These are phyloP conservation scores for Lolium multiflorum DNA, from an alignment of 176 grass and related monocot genomes.

Conservation along the genomic window DNA sequence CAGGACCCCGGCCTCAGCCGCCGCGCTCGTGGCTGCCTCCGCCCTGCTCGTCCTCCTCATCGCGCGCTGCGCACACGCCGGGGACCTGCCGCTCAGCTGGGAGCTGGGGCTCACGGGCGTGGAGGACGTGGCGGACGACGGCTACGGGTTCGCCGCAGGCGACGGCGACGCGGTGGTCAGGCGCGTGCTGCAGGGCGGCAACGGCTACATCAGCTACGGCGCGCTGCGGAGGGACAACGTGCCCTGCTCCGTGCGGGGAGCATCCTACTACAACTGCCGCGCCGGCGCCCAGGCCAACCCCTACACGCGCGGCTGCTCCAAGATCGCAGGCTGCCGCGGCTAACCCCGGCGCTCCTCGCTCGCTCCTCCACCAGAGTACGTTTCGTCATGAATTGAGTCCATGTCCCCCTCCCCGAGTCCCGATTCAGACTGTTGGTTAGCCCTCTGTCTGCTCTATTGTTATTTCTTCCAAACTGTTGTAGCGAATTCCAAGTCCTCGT, in stretches of 20 bases:
- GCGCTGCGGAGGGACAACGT: slow-evolving; percentile 53
- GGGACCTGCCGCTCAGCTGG: slow-evolving; percentile 25
- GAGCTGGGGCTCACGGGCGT: slow-evolving; percentile 41
- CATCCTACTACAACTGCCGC: slow-evolving; percentile 93
- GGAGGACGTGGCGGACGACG: slow-evolving; percentile 32
- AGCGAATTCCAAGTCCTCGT: not conserved
- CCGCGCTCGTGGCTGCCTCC: not conserved
- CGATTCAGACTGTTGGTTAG: not conserved
- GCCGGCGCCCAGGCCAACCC: slow-evolving; percentile 61
- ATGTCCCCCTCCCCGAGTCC: not conserved
- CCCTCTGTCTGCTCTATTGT: not conserved
- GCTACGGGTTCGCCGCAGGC: slow-evolving; percentile 24
- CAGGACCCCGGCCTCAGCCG: not conserved
- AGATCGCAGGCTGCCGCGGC: slow-evolving; percentile 72
- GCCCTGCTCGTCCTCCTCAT: slow-evolving; percentile 21
- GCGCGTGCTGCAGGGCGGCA: slow-evolving; percentile 30
- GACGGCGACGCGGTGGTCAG: slow-evolving; percentile 23
- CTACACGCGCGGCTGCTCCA: slow-evolving; percentile 66
- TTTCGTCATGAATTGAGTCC: not conserved
- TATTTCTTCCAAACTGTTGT: not conserved
- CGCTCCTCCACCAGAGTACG: not conserved
- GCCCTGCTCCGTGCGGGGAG: slow-evolving; percentile 74
- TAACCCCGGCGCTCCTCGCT: not conserved
- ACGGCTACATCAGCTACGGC: slow-evolving; percentile 74
- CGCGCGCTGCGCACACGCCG: not conserved